These are phyloP conservation scores for Benincasa hispida DNA, from an alignment of 306 rosid genomes.

Conservation along the genomic window DNA sequence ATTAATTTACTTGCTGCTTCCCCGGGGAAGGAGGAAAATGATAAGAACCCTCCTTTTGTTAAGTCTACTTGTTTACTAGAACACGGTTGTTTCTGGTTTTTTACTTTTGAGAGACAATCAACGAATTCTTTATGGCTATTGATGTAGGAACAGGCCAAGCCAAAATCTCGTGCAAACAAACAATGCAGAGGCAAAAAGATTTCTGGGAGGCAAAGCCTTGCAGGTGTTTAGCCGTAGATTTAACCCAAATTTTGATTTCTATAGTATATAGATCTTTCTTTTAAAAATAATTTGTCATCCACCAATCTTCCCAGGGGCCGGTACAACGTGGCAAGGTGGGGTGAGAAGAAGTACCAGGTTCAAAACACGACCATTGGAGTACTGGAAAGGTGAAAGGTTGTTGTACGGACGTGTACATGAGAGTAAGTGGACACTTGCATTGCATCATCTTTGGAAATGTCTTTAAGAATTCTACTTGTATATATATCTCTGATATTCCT, in stretches of 20 bases:
- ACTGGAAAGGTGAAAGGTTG: slow-evolving; percentile 76
- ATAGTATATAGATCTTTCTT: background rate
- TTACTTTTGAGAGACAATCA: slow-evolving; percentile 5
- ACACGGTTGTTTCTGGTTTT: background rate
- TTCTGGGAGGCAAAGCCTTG: slow-evolving; percentile 48
- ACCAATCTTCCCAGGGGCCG: slow-evolving; percentile 41
- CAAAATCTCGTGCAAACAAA: slow-evolving; percentile 11
- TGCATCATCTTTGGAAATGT: background rate
- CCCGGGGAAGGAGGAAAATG: background rate
- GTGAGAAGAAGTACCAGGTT: slow-evolving; percentile 76
- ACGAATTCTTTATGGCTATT: slow-evolving; percentile 5
- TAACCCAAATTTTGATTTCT: slow-evolving; percentile 10
- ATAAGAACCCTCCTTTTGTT: background rate
- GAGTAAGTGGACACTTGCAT: slow-evolving; percentile 31
- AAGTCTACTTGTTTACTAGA: background rate
- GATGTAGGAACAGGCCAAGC: slow-evolving; percentile 24
- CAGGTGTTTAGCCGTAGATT: slow-evolving; percentile 33
- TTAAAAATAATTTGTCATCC: background rate
- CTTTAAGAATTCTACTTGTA: background rate
- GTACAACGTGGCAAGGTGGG: slow-evolving; percentile 50
- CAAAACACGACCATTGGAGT: slow-evolving; percentile 74
- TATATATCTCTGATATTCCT: background rate
- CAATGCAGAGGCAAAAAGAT: slow-evolving; percentile 10
- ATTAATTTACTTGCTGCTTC: background rate
- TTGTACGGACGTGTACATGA: slow-evolving; percentile 64